Percentiles rank a stretch among this genome's conserved stretches.
Evolutionary conservation across 1,139 yeast genomes (phyloP).

Genomic region (Yamadazyma taylorii): DNA sequence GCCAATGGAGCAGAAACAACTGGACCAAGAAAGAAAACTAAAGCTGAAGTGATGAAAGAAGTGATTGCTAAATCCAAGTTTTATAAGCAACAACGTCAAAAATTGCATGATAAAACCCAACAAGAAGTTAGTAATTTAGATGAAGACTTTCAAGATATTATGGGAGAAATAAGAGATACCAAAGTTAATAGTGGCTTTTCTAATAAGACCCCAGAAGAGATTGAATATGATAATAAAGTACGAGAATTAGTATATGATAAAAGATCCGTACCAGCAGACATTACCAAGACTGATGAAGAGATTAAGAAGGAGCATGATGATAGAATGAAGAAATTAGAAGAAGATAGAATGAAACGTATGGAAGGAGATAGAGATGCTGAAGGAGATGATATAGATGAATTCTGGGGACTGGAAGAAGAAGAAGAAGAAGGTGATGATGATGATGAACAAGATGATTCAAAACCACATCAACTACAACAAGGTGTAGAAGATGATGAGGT

Average conservation of each 20-base stretch:
- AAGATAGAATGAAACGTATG: slow-evolving; percentile 82
- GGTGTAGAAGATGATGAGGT: slow-evolving; percentile 21
- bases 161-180: slow-evolving; percentile 50
- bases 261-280: slow-evolving; percentile 92
- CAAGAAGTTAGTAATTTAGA: slow-evolving; percentile 77
- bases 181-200: slow-evolving; percentile 21
- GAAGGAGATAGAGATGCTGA: slow-evolving; percentile 64
- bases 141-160: slow-evolving; percentile 71
- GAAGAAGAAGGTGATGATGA: slow-evolving; percentile 34
- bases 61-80: slow-evolving; percentile 92
- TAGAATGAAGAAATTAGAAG: slow-evolving; percentile 67
- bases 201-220: slow-evolving; percentile 46
- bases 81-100: slow-evolving; percentile 86
- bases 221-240: slow-evolving; percentile 72
- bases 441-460: slow-evolving; percentile 25
- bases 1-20: slow-evolving; percentile 32
- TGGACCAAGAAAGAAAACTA: slow-evolving; percentile 72
- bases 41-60: slow-evolving; percentile 96
- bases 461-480: not conserved
- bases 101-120: slow-evolving; percentile 67
- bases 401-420: slow-evolving; percentile 59
- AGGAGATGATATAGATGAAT: slow-evolving; percentile 71
- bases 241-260: slow-evolving; percentile 80
- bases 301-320: slow-evolving; percentile 66
- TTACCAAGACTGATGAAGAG: slow-evolving; percentile 93